Conservation (phyloP, 352 stramenopile species). For the Phytophthora quininea region DNA sequence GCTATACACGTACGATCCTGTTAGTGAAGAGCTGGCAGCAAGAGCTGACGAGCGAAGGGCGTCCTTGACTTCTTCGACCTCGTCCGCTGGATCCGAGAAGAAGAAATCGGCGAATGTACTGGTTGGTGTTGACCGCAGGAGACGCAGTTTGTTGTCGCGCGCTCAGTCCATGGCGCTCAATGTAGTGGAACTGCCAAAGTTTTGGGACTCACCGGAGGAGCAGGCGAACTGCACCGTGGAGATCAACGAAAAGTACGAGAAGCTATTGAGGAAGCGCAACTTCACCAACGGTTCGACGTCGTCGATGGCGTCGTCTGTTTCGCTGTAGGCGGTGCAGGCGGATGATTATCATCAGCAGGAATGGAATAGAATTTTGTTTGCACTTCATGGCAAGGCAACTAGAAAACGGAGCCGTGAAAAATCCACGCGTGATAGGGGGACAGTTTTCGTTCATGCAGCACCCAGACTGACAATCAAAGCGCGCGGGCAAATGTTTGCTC, state of each 20-base stretch:
- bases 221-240: conserved; percentile 31
- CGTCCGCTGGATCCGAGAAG: conserved; percentile 8
- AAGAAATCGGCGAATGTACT: conserved; percentile 3
- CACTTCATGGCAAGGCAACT: too few species aligned
- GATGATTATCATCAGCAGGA: neutral
- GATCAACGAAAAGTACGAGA: conserved; percentile 57
- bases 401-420: too few species aligned
- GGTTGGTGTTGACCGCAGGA: conserved; percentile 15
- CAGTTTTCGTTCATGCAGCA: neutral
- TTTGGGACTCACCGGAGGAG: conserved; percentile 50
- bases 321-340: conserved; percentile 11
- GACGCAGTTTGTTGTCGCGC: conserved; percentile 21
- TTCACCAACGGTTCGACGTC: conserved; percentile 28
- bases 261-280: conserved; percentile 36
- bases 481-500: too few species aligned
- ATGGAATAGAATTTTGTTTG: neutral
- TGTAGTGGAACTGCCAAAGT: conserved; percentile 46
- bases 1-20: conserved; percentile 38
- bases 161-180: conserved; percentile 44
- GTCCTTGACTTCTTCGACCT: conserved; percentile 20
- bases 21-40: conserved; percentile 29
- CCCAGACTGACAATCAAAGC: neutral
- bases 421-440: too few species aligned
- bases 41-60: conserved; percentile 29
- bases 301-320: conserved; percentile 29